Conservation (phyloP, 345 rosid genomes). For the Camelina laxa region DNA sequence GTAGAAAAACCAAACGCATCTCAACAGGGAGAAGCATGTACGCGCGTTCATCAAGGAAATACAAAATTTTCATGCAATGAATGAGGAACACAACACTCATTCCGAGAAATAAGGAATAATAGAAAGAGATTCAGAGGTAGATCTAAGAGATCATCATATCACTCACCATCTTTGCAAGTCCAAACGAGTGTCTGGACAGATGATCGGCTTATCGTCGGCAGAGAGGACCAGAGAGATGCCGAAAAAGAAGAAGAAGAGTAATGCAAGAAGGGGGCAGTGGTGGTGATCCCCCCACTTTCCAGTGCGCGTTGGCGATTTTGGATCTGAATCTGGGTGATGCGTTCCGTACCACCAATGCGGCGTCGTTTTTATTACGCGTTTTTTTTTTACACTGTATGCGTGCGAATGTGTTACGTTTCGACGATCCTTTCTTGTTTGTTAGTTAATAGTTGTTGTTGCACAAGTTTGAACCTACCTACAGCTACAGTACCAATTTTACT, state of each 20-base stretch:
- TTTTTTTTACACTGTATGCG: neutral
- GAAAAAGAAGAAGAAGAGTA: slow-evolving; percentile 8
- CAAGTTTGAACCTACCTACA: too few species aligned
- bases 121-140: slow-evolving; percentile 11
- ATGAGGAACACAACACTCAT: neutral
- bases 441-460: too few species aligned
- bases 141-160: slow-evolving; percentile 20
- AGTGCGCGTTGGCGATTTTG: slow-evolving; percentile 17
- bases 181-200: slow-evolving; percentile 16
- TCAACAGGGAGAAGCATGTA: neutral
- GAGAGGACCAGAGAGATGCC: neutral
- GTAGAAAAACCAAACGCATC: slow-evolving; percentile 4
- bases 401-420: neutral
- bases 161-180: slow-evolving; percentile 42
- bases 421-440: neutral
- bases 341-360: neutral
- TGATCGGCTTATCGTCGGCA: slow-evolving; percentile 27
- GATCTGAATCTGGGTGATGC: slow-evolving; percentile 14
- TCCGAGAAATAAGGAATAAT: neutral
- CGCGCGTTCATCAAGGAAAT: neutral
- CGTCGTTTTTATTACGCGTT: neutral
- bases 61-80: neutral
- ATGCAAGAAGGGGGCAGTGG: slow-evolving; percentile 3
- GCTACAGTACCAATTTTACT: too few species aligned
- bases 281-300: neutral